Base-by-base conservation (phyloP, 495 filamentous ascomycete species). In the Aspergillus sparsus region DNA sequence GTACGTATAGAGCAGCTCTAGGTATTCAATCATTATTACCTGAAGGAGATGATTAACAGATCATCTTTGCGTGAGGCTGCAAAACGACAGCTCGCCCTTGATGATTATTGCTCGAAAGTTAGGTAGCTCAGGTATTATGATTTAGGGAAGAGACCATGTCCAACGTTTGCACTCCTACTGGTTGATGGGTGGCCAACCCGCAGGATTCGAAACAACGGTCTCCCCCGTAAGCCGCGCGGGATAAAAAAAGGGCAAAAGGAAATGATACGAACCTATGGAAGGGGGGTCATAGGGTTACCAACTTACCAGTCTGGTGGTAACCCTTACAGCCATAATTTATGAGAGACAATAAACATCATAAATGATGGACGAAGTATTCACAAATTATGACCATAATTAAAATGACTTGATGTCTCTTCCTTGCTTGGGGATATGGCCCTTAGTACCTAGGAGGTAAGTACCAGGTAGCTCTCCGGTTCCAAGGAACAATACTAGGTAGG, bases 141-240 rank as follows among this genome's bases (percentile, higher is more conserved):
- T 32, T 34, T 33, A 31, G 12, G 49, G 21, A 41, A 13, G 10
- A 18, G 56, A 33, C 31, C 21, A 7, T 57, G 44, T 37, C 33
- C 45, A 37, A 45, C 33, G 3, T 31, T 41, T 18, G 32, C 37
- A 9, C 45, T 56, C 53, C 53, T 56, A 56, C 39, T 56, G 53
- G 53, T 21, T 34, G 52, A 18, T 47, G 37, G 15, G 50, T 11
- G 42, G 16, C 37, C 45, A 39, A 36, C 51, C 46, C n/a, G 36
- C 53, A 49, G 52, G 42, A 55, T 33, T 34, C 49, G 58, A 61
- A 61, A 61, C 58, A 50, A 42, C 33, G 33, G 49, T n/a, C 33
- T 49, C 21, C 18, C 53, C 10, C 39, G 32, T 32, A 49, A 16
- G 13, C 10, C 39, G 32, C 41, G 47, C 33, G 13, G 54, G 16